Base-by-base conservation (phyloP, 2,329 filamentous ascomycete genomes). In the Domatiomyces globalis region DNA sequence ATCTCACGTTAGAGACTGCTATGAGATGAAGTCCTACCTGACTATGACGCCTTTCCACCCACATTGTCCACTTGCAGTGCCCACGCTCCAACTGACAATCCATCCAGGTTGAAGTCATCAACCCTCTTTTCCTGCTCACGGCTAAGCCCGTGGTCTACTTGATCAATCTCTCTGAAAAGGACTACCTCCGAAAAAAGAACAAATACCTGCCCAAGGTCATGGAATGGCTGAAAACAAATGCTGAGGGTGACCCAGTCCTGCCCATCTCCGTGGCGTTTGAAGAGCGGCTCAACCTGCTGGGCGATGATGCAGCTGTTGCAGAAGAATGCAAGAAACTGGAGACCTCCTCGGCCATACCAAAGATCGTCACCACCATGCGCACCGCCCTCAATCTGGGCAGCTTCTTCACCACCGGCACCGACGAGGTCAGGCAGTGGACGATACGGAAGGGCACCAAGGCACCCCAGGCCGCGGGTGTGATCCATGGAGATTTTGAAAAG, bases 131-230 rank as follows among this genome's bases (percentile, higher is more conserved):
- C 73, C 83, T 98, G 53, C 80, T 98, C 54, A 88, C 88, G 39
- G 92, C 94, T 59, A 98, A 98, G 75, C 90, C 92, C 2, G 89
- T 95, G 52, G 90, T 98, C 60, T 96, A 87, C 74, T 78, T 98
- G 44, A 86, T 96, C 73, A 98, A 98, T 74, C 74, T 98, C 56
- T 95, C 87, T 57, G 94, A 98, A 75, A 89, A 82, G 71, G 92
- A 98, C 71, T 98, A 89, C 70, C 83, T 95, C 65, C 85, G 92
- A 65, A 92, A 96, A 76, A 98, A 96, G 84, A 98, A 98, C 80
- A 98, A 98, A 82, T 82, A 98, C 73, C 80, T 98, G 51, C 80
- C 85, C 60, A 92, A 90, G 74, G 83, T 96, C 61, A 87, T 85
- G 54, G 85, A 92, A 67, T 98, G 92, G 92, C 82, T 95, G 70